These are phyloP conservation scores for Podospora pseudopauciseta DNA, from an alignment of 495 filamentous ascomycete species.

Conservation along the genomic window DNA sequence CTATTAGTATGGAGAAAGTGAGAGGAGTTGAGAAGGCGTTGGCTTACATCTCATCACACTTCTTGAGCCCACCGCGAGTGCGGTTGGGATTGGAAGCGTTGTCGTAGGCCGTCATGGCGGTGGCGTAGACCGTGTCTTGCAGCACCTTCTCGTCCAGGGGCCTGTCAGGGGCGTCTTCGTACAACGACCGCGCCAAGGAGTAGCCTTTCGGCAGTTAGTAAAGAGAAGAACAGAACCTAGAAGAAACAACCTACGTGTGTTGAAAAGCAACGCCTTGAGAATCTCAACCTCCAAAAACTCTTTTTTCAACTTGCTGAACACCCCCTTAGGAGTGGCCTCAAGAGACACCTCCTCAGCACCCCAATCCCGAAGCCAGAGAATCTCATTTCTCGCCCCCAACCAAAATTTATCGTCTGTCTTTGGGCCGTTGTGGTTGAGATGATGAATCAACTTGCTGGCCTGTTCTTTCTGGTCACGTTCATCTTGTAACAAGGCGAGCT, in stretches of 20 bases:
- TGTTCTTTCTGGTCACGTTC: slow-evolving; percentile 64
- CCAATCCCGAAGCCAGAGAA: slow-evolving; percentile 84
- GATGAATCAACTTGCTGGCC: slow-evolving; percentile 59
- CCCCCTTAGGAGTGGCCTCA: slow-evolving; percentile 47
- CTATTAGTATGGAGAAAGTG: slow-evolving; percentile 10
- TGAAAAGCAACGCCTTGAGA: slow-evolving; percentile 67
- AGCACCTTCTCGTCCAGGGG: slow-evolving; percentile 53
- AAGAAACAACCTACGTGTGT: slow-evolving; percentile 52
- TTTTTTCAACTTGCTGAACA: slow-evolving; percentile 65
- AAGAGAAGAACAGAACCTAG: slow-evolving; percentile 12
- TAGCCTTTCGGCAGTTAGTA: slow-evolving; percentile 50
- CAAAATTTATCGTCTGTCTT: slow-evolving; percentile 65
- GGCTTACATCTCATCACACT: slow-evolving; percentile 72
- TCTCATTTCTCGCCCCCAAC: slow-evolving; percentile 58
- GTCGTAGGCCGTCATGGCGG: slow-evolving; percentile 74
- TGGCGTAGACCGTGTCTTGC: slow-evolving; percentile 61
- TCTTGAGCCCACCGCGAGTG: slow-evolving; percentile 77
- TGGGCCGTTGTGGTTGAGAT: slow-evolving; percentile 45
- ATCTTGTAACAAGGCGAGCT: slow-evolving; percentile 54
- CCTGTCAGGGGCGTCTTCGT: slow-evolving; percentile 52
- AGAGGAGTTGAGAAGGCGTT: slow-evolving; percentile 24
- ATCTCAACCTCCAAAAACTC: slow-evolving; percentile 69
- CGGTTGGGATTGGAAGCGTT: slow-evolving; percentile 88
- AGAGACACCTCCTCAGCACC: slow-evolving; percentile 46
- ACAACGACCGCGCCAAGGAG: slow-evolving; percentile 63